Evolutionary conservation across 2,329 filamentous ascomycete species (phyloP), one percentile per base, ranked within the genome.

Genomic region (Exophiala dermatitidis): DNA sequence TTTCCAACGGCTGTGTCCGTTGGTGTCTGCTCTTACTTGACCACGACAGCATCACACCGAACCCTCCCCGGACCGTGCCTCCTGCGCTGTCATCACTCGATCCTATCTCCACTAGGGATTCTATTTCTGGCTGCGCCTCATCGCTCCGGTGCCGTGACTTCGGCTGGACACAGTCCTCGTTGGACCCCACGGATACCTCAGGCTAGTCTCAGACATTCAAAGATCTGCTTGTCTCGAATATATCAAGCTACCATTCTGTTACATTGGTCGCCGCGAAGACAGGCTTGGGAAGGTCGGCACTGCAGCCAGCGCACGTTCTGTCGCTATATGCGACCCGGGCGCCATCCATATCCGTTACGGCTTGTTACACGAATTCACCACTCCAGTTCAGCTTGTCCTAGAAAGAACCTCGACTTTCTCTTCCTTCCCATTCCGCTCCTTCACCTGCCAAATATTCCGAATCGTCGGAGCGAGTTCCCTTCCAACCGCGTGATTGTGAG

Each of bases 111-210:
- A 46, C 49, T 30, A 45, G 31, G 44, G 47, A 36, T 49, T 56
- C 56, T 56, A 49, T 53, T 56, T 52, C 46, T 46, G 50, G 53
- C 56, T 58, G 56, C 56, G 56, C 56, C 56, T 56, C 56, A 44
- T 50, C 43, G 37, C 50, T 48, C 50, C 50, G 50, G 29, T 36
- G 32, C 54, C 46, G 41, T 19, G 45, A 45, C 42, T 48, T 52
- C 45, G 32, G 43, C 34, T 50, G 37, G 19, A 19, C 33, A 53
- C 44, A n/a, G 29, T 50, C 47, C 10, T 48, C 26, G 37, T 58
- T 48, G 56, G 56, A 58, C 52, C 56, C 56, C 56, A 56, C 56
- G 53, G 49, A 49, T 53, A 53, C 50, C 47, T 48, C 29, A 32
- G 48, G 29, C 56, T 58, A 55, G 56, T 58, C 56, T 58, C 53